Conservation (phyloP, 2,329 filamentous ascomycete genomes). For the Tolypocladium sp. region DNA sequence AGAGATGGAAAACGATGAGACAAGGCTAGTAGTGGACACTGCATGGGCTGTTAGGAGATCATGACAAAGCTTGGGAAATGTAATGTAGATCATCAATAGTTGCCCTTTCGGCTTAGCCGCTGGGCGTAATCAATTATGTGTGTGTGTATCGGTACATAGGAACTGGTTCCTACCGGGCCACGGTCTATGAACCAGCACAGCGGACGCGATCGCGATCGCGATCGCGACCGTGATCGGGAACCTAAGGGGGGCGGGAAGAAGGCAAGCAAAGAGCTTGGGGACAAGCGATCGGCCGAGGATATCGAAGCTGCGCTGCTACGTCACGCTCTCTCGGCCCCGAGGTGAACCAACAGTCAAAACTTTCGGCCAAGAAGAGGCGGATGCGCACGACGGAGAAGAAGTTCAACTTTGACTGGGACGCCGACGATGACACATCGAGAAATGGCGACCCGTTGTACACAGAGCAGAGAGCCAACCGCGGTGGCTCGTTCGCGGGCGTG, state of each 20-base stretch:
- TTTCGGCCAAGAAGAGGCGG: constrained; percentile 93
- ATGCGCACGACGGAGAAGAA: constrained; percentile 89
- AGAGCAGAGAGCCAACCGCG: constrained; percentile 19
- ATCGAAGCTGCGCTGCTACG: constrained; percentile 67
- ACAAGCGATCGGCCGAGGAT: constrained; percentile 42
- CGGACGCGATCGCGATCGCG: constrained; percentile 32
- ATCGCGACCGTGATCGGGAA: constrained; percentile 11
- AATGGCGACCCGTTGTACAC: constrained; percentile 68
- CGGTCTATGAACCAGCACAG: constrained; percentile 50
- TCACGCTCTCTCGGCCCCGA: constrained; percentile 89
- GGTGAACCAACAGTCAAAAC: constrained; percentile 70
- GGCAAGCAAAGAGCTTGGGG: constrained; percentile 23
- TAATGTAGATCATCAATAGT: too few species aligned
- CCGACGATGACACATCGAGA: constrained; percentile 72
- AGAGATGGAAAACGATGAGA: too few species aligned
- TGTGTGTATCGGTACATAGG: too few species aligned
- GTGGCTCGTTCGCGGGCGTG: constrained; percentile 37
- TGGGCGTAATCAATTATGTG: too few species aligned
- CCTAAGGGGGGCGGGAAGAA: constrained; percentile 21
- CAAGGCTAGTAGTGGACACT: too few species aligned
- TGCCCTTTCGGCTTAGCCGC: too few species aligned
- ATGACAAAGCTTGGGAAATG: too few species aligned
- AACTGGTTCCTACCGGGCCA: constrained; percentile 58
- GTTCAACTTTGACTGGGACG: constrained; percentile 98
- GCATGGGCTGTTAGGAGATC: too few species aligned